Conservation (phyloP, 257 asterid genomes). For the Plantago elongata region DNA sequence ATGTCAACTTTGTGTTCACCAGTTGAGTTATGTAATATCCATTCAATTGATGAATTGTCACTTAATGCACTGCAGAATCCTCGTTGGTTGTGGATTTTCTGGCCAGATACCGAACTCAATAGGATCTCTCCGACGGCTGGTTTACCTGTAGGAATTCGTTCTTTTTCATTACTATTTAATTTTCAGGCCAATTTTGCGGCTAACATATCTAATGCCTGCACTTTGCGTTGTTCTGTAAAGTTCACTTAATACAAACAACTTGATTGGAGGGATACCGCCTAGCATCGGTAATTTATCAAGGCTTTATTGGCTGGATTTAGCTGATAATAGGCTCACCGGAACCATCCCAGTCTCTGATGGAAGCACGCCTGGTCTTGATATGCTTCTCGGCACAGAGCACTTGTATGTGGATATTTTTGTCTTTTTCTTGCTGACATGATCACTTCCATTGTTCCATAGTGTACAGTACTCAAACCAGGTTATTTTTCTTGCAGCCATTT, state of each 20-base stretch:
- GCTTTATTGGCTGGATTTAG: slow-evolving; percentile 81
- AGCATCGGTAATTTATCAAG: slow-evolving; percentile 46
- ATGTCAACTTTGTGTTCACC: background rate
- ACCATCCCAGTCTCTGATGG: slow-evolving; percentile 71
- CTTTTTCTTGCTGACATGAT: background rate
- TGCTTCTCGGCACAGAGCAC: slow-evolving; percentile 63
- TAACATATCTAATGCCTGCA: slow-evolving; percentile 12
- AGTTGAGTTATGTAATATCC: background rate
- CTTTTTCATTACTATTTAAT: background rate
- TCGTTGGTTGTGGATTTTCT: slow-evolving; percentile 72
- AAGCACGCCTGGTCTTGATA: slow-evolving; percentile 75
- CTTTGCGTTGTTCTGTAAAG: slow-evolving; percentile 31
- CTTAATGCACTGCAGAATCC: slow-evolving; percentile 45
- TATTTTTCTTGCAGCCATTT: slow-evolving; percentile 56
- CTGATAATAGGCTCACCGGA: slow-evolving; percentile 75
- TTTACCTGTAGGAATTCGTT: slow-evolving; percentile 51
- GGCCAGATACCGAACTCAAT: slow-evolving; percentile 66
- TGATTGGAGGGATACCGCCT: slow-evolving; percentile 73
- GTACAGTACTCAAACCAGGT: background rate
- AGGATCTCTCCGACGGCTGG: slow-evolving; percentile 58
- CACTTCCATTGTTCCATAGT: background rate
- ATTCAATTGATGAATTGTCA: slow-evolving; percentile 1
- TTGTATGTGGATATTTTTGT: slow-evolving; percentile 40
- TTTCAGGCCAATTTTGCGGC: background rate
- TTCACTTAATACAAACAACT: slow-evolving; percentile 66